Evolutionary conservation across 2,329 filamentous ascomycete species (phyloP).

Genomic region (Mycosphaerelloides madeirae): DNA sequence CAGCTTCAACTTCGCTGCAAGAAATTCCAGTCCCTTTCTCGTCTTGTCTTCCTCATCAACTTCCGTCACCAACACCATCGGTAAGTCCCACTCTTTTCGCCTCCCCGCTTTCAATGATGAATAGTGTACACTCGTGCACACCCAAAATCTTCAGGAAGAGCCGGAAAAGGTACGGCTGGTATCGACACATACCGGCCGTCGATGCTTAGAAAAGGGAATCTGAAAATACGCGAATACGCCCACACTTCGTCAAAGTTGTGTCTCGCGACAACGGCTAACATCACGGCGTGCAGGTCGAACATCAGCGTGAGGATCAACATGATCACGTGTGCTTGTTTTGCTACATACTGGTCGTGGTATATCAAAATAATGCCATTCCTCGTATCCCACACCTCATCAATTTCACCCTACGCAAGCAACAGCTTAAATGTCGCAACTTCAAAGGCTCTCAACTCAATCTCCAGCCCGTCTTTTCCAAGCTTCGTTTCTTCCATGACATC

Average conservation of each 20-base stretch:
- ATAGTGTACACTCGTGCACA: slow-evolving; percentile 21
- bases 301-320: no score
- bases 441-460: slow-evolving; percentile 37
- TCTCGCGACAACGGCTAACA: no score
- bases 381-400: no score
- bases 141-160: slow-evolving; percentile 46
- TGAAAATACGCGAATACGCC: slow-evolving; percentile 1
- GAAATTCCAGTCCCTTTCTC: slow-evolving; percentile 1
- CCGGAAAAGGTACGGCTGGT: slow-evolving; percentile 50
- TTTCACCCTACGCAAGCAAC: slow-evolving; percentile 22
- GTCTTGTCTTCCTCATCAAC: neutral
- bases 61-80: neutral
- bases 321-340: no score
- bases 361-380: no score
- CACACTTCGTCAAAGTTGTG: neutral
- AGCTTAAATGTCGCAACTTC: slow-evolving; percentile 37
- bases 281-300: no score
- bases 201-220: slow-evolving; percentile 47
- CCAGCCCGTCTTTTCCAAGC: slow-evolving; percentile 38
- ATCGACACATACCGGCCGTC: slow-evolving; percentile 48
- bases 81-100: slow-evolving; percentile 7
- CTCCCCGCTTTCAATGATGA: slow-evolving; percentile 31
- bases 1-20: slow-evolving; percentile 1
- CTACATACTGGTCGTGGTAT: no score
- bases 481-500: slow-evolving; percentile 70